Conservation (phyloP, 164 flowering plant genomes). For the Akebia trifoliata region DNA sequence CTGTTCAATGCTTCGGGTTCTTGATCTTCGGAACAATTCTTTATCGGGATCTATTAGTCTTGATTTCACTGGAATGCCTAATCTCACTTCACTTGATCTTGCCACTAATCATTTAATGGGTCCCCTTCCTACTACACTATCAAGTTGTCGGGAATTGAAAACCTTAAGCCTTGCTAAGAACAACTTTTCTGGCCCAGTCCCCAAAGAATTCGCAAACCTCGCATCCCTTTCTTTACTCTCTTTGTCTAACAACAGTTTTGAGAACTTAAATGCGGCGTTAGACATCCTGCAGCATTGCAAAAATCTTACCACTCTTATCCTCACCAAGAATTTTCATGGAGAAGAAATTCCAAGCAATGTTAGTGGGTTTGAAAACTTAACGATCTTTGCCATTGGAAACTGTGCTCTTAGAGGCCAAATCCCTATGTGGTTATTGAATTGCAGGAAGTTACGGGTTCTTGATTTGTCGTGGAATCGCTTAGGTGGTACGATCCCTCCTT, state of each 20-base stretch:
- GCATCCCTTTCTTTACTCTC: constrained; percentile 55
- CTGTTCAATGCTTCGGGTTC: constrained; percentile 49
- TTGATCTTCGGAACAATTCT: constrained; percentile 75
- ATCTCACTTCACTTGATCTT: constrained; percentile 65
- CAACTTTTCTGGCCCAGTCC: constrained; percentile 43
- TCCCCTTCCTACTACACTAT: constrained; percentile 50
- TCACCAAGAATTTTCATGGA: constrained; percentile 59
- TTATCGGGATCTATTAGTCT: constrained; percentile 43
- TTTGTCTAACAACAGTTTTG: constrained; percentile 67
- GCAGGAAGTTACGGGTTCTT: constrained; percentile 50
- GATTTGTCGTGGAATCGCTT: constrained; percentile 83
- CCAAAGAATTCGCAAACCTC: constrained; percentile 42
- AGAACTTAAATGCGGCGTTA: constrained; percentile 46
- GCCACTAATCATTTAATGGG: constrained; percentile 64
- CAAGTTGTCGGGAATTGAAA: constrained; percentile 47
- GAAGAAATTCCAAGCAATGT: constrained; percentile 53
- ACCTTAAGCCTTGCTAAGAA: constrained; percentile 67
- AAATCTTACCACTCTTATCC: constrained; percentile 71
- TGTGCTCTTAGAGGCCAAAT: constrained; percentile 63
- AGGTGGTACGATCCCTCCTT: constrained; percentile 57
- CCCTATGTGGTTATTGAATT: constrained; percentile 53
- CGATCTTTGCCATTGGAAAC: constrained; percentile 49
- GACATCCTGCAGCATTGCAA: constrained; percentile 50
- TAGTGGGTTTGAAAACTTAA: constrained; percentile 46
- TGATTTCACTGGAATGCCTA: constrained; percentile 47